phyloP scores from a whole-genome alignment of 768 basidiomycete genomes.

The Neoboletus magnificus region DNA sequence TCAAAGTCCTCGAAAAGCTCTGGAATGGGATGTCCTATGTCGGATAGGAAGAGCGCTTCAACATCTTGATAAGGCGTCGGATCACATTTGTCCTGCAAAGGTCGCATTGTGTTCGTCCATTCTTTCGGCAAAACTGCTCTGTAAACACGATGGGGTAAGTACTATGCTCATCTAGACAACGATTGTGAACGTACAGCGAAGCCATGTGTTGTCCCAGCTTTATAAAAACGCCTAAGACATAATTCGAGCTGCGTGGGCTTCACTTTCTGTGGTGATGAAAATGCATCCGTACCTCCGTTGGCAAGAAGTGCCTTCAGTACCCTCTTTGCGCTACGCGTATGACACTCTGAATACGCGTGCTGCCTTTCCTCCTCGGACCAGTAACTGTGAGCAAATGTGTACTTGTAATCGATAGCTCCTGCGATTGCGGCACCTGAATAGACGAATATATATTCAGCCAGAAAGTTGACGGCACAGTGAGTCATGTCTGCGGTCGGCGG shows the following conservation, averaged over 20 bases:
- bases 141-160: slow-evolving; percentile 8
- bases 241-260: not conserved
- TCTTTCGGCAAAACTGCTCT: slow-evolving; percentile 58
- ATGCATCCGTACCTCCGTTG: slow-evolving; percentile 68
- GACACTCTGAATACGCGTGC: slow-evolving; percentile 71
- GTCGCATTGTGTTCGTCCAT: slow-evolving; percentile 57
- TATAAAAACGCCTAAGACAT: slow-evolving; percentile 66
- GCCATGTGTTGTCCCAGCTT: slow-evolving; percentile 90
- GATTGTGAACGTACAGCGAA: slow-evolving; percentile 44
- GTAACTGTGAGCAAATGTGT: slow-evolving; percentile 55
- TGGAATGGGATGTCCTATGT: slow-evolving; percentile 69
- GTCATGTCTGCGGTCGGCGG: slow-evolving; percentile 26
- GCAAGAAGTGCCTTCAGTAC: slow-evolving; percentile 80
- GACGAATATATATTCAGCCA: slow-evolving; percentile 2
- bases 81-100: slow-evolving; percentile 89
- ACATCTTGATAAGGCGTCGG: slow-evolving; percentile 81
- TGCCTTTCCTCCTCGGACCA: slow-evolving; percentile 46
- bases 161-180: slow-evolving; percentile 17
- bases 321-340: slow-evolving; percentile 75
- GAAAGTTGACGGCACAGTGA: not conserved
- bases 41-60: slow-evolving; percentile 69
- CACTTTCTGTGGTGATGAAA: not conserved
- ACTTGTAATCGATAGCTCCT: slow-evolving; percentile 70
- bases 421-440: slow-evolving; percentile 55
- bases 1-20: slow-evolving; percentile 87